These are phyloP conservation scores for Candida rishiriensis DNA, from an alignment of 805 yeast species.

Conservation along the genomic window DNA sequence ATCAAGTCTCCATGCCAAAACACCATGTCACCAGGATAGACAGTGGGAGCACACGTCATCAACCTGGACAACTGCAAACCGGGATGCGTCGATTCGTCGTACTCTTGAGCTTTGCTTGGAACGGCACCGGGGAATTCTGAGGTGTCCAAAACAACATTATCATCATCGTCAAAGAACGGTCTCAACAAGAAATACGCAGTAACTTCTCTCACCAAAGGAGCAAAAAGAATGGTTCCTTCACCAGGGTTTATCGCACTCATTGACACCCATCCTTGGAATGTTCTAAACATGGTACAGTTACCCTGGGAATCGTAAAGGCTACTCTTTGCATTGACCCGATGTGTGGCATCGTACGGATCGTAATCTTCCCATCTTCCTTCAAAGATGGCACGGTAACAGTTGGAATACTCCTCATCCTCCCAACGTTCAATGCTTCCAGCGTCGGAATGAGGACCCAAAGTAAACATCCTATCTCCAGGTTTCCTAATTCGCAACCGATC, in stretches of 20 bases:
- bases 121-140: conserved; percentile 36
- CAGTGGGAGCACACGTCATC: conserved; percentile 34
- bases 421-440: conserved; percentile 41
- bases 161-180: conserved; percentile 35
- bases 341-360: conserved; percentile 37
- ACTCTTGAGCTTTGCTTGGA: conserved; percentile 35
- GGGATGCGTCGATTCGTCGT: conserved; percentile 29
- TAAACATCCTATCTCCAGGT: conserved; percentile 30
- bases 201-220: conserved; percentile 33
- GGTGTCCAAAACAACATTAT: conserved; percentile 29
- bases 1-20: conserved; percentile 40
- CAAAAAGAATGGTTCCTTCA: conserved; percentile 37
- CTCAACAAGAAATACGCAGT: conserved; percentile 37
- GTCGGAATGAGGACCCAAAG: conserved; percentile 39
- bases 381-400: conserved; percentile 31
- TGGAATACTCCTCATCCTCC: conserved; percentile 38
- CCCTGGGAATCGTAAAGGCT: conserved; percentile 31
- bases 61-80: conserved; percentile 30
- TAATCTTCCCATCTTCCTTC: conserved; percentile 39
- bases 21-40: conserved; percentile 39
- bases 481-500: conserved; percentile 38
- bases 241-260: conserved; percentile 31
- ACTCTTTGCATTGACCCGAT: conserved; percentile 30
- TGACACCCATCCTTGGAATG: conserved; percentile 43
- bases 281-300: conserved; percentile 28